A percentile compares a stretch with the other conserved stretches of the same genome.
phyloP scores from a whole-genome alignment of 148 eudicot genomes.

The Euryodendron excelsum region DNA sequence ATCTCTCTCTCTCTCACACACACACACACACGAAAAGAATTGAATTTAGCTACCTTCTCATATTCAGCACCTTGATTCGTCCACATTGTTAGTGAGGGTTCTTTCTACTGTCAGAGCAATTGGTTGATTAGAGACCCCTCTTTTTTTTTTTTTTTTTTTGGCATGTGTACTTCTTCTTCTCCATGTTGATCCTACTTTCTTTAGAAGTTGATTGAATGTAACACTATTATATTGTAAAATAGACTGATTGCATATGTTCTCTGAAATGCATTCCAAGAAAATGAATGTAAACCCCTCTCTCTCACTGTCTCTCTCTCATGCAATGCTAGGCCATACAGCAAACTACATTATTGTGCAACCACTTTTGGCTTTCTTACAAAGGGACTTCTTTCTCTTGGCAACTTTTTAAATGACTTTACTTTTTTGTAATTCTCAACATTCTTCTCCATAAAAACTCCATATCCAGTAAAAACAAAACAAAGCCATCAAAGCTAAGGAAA shows the following conservation, averaged over 20 bases:
- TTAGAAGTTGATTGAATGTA: background rate
- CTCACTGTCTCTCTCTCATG: background rate
- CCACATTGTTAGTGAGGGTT: too few species aligned
- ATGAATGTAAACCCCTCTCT: background rate
- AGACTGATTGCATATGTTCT: background rate
- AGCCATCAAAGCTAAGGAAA: background rate
- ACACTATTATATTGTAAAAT: too few species aligned
- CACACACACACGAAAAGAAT: too few species aligned
- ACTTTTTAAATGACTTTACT: background rate
- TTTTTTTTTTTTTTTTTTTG: background rate
- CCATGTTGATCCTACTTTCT: background rate
- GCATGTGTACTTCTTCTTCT: background rate
- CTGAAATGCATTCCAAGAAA: background rate
- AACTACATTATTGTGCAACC: background rate
- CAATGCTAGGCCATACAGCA: background rate
- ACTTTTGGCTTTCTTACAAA: background rate
- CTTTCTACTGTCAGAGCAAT: background rate
- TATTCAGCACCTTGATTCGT: too few species aligned
- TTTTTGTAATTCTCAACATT: background rate
- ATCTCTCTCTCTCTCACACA: background rate
- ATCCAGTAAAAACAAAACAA: background rate
- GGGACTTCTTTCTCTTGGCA: background rate
- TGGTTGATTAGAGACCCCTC: background rate
- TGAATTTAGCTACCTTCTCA: background rate
- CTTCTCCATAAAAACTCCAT: constrained; percentile 11